Percentiles rank a stretch among this genome's conserved stretches.
These are phyloP conservation scores for Cucumis cinereus DNA, from an alignment of 306 rosid species.

Conservation along the genomic window DNA sequence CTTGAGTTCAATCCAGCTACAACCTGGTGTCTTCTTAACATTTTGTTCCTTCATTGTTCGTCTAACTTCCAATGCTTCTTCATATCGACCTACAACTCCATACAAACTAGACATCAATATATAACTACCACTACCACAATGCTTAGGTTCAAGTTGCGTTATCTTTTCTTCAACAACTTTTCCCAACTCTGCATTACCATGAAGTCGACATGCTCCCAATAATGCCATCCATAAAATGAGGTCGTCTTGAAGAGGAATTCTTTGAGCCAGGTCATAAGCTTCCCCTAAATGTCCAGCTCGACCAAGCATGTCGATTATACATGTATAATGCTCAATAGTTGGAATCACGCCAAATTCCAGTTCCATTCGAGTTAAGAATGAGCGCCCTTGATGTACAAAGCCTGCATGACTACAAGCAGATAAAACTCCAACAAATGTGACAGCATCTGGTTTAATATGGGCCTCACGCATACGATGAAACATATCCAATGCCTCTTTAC, in stretches of 20 bases:
- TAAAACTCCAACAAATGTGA: slow-evolving; percentile 59
- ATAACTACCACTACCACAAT: slow-evolving; percentile 74
- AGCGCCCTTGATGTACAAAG: slow-evolving; percentile 48
- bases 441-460: slow-evolving; percentile 36
- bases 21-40: slow-evolving; percentile 67
- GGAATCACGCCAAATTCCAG: slow-evolving; percentile 46
- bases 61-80: slow-evolving; percentile 57
- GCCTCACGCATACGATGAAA: slow-evolving; percentile 44
- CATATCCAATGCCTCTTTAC: slow-evolving; percentile 37
- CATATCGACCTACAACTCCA: slow-evolving; percentile 50
- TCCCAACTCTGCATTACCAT: slow-evolving; percentile 54
- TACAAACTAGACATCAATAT: slow-evolving; percentile 62
- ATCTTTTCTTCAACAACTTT: slow-evolving; percentile 41
- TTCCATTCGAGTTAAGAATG: slow-evolving; percentile 43
- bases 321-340: slow-evolving; percentile 72
- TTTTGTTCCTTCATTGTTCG: slow-evolving; percentile 57
- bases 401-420: slow-evolving; percentile 78
- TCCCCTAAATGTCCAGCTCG: slow-evolving; percentile 52
- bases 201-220: slow-evolving; percentile 61
- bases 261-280: slow-evolving; percentile 41
- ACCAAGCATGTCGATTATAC: slow-evolving; percentile 79
- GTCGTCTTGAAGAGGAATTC: slow-evolving; percentile 51
- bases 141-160: slow-evolving; percentile 55
- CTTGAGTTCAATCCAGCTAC: slow-evolving; percentile 85
- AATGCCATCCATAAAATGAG: slow-evolving; percentile 74